phyloP scores from a whole-genome alignment of 176 grass and related monocot genomes.

The Bolboschoenus planiculmis region DNA sequence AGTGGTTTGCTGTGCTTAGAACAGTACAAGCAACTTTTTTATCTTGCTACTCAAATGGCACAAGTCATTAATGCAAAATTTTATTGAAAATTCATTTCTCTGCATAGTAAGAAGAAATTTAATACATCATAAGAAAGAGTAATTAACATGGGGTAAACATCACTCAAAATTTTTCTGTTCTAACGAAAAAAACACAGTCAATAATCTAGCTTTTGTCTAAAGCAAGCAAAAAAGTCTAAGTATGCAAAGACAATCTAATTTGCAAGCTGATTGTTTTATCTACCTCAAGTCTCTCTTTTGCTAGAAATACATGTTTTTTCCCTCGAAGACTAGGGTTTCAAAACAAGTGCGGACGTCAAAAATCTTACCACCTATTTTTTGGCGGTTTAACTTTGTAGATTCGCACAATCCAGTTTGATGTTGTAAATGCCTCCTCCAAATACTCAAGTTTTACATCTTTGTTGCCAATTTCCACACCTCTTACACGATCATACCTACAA shows the following conservation, averaged over 20 bases:
- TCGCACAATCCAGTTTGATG: constrained; percentile 95
- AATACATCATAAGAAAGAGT: constrained; percentile 5
- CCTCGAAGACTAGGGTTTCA: background rate
- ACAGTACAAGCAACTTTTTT: too few relatives aligned
- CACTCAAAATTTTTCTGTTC: constrained; percentile 8
- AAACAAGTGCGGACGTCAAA: background rate
- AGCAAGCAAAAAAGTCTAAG: background rate
- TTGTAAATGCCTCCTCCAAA: constrained; percentile 91
- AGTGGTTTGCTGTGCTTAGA: too few relatives aligned
- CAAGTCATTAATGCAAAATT: background rate
- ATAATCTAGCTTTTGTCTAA: constrained; percentile 4
- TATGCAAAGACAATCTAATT: constrained; percentile 13
- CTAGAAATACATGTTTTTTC: constrained; percentile 5
- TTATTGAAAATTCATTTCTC: background rate
- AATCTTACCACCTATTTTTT: constrained; percentile 82
- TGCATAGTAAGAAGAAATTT: background rate
- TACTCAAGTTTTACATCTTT: constrained; percentile 97
- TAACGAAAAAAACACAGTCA: background rate
- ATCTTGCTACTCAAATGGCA: background rate
- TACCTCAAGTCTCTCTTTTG: constrained; percentile 9
- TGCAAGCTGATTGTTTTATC: constrained; percentile 3
- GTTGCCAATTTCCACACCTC: constrained; percentile 98
- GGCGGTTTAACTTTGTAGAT: constrained; percentile 99
- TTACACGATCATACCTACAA: constrained; percentile 79
- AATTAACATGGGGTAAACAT: background rate